Conservation (phyloP, 2,329 filamentous ascomycete genomes). For the Xylaria multiplex region DNA sequence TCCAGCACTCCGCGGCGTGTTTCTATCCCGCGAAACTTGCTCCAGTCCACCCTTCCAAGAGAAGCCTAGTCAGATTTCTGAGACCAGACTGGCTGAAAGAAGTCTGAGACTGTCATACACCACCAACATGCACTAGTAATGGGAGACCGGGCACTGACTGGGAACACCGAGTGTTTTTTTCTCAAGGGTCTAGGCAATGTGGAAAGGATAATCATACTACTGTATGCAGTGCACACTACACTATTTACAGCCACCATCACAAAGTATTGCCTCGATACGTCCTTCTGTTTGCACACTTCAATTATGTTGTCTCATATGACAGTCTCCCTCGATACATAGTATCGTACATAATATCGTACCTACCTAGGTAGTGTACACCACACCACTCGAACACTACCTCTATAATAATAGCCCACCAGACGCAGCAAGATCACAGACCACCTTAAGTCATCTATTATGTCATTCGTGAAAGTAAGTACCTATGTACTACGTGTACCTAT, state of each 20-base stretch:
- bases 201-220: background rate
- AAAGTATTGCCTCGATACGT: background rate
- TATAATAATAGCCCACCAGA: background rate
- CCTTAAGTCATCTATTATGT: background rate
- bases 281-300: background rate
- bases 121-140: background rate
- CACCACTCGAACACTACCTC: too few relatives aligned
- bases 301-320: too few relatives aligned
- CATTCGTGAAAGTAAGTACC: background rate
- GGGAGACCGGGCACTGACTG: background rate
- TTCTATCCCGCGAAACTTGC: constrained; percentile 19
- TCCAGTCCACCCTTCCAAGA: constrained; percentile 26
- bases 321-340: too few relatives aligned
- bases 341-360: too few relatives aligned
- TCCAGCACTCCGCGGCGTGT: constrained; percentile 12
- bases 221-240: background rate
- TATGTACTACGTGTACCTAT: background rate
- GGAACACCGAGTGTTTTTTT: background rate
- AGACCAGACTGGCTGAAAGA: constrained; percentile 21
- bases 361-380: too few relatives aligned
- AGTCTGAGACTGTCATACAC: constrained; percentile 12
- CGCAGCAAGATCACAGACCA: constrained; percentile 11
- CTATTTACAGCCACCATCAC: background rate
- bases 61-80: constrained; percentile 19
- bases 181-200: background rate